Evolutionary conservation across 768 basidiomycete genomes (phyloP).

Genomic region (Lyophyllum decastes): DNA sequence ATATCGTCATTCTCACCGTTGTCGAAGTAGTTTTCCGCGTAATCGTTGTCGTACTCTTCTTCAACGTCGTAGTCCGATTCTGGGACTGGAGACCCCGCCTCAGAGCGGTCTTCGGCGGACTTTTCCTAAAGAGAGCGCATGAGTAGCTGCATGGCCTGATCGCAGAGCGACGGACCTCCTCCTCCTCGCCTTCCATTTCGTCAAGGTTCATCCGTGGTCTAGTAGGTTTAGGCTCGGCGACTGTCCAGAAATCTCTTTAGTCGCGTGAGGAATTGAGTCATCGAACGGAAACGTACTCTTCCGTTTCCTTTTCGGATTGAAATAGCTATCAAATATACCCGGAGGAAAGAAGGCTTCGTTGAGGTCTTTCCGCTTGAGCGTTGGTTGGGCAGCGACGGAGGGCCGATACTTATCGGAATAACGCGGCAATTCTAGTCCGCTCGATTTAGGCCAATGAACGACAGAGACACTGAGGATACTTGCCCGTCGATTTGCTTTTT

Average conservation of each 20-base stretch:
- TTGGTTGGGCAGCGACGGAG: conserved; percentile 57
- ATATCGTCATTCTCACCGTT: conserved; percentile 83
- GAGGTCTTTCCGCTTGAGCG: conserved; percentile 68
- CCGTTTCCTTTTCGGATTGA: conserved; percentile 71
- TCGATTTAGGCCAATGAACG: conserved; percentile 4
- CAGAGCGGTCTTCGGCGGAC: conserved; percentile 69
- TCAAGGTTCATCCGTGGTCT: conserved; percentile 62
- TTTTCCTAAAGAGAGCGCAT: conserved; percentile 50
- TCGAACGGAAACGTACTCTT: conserved; percentile 38
- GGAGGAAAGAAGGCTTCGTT: conserved; percentile 78
- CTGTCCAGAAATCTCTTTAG: neutral
- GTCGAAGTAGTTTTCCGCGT: conserved; percentile 90
- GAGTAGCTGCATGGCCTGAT: neutral
- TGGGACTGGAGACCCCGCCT: conserved; percentile 62
- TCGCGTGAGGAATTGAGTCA: neutral
- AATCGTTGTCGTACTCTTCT: conserved; percentile 91
- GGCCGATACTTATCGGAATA: conserved; percentile 86
- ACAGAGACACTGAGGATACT: conserved; percentile 24
- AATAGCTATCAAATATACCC: conserved; percentile 76
- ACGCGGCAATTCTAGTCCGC: conserved; percentile 62
- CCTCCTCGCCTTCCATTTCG: conserved; percentile 65
- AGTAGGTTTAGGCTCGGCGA: conserved; percentile 24
- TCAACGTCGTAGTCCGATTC: conserved; percentile 85
- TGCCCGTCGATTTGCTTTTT: conserved; percentile 61
- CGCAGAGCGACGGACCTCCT: conserved; percentile 43